Conservation (phyloP, 345 rosid genomes). For the Conringia planisiliqua region DNA sequence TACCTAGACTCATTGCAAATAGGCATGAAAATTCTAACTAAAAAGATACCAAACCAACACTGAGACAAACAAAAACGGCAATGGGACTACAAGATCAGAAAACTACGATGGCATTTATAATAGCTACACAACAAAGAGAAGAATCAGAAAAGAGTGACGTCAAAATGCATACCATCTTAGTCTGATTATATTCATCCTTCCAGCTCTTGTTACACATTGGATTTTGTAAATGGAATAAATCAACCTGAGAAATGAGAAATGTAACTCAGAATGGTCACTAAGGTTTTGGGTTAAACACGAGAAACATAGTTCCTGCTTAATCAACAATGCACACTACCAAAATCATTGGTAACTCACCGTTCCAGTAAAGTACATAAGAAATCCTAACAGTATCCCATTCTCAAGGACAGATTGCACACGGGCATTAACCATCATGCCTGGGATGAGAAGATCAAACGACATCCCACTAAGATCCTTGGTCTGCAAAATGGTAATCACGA, state of each 20-base stretch:
- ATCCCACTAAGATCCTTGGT: constrained; percentile 85
- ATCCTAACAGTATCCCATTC: constrained; percentile 84
- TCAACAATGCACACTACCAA: constrained; percentile 1
- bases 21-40: too few species aligned
- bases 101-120: background rate
- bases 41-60: background rate
- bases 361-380: constrained; percentile 90
- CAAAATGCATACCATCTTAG: constrained; percentile 61
- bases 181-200: constrained; percentile 72
- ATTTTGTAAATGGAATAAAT: constrained; percentile 72
- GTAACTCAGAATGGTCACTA: constrained; percentile 3
- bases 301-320: background rate
- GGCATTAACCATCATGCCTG: constrained; percentile 95
- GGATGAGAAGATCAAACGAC: constrained; percentile 88
- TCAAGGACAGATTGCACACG: constrained; percentile 82
- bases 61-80: background rate
- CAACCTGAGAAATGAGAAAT: constrained; percentile 57
- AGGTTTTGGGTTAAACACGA: constrained; percentile 3
- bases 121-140: background rate
- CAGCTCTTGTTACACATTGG: constrained; percentile 58
- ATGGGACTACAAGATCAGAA: constrained; percentile 1
- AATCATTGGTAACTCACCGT: constrained; percentile 59
- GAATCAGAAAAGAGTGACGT: background rate
- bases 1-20: too few species aligned
- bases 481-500: constrained; percentile 41